phyloP scores from a whole-genome alignment of 139 green algal genomes.

The Desmodesmus armatus region DNA sequence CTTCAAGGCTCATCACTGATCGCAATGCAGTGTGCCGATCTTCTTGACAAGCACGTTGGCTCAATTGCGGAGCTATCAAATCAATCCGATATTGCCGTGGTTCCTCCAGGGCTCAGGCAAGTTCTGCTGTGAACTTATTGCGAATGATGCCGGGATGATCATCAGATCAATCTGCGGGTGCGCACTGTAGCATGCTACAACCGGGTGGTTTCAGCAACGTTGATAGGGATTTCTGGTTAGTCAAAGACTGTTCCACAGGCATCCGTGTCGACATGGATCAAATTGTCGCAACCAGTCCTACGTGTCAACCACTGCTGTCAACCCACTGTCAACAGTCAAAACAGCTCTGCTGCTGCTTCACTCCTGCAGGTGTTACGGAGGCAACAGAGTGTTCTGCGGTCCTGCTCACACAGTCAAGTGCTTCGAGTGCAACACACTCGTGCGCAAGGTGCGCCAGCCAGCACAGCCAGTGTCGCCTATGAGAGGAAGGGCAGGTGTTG shows the following conservation, averaged over 20 bases:
- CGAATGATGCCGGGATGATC: background rate
- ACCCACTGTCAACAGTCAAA: background rate
- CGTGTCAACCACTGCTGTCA: background rate
- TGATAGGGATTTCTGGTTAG: background rate
- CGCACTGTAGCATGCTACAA: too few relatives aligned
- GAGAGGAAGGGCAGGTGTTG: background rate
- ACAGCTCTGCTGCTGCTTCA: background rate
- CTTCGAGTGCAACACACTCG: constrained; percentile 95
- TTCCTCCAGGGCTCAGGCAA: background rate
- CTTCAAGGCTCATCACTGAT: too few relatives aligned
- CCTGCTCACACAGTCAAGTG: constrained; percentile 83
- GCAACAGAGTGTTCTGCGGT: constrained; percentile 13
- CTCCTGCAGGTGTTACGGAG: constrained; percentile 29
- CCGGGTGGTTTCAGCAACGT: background rate
- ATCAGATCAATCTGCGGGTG: too few relatives aligned
- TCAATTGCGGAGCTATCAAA: background rate
- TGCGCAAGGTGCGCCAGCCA: constrained; percentile 70
- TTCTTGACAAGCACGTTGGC: constrained; percentile 24
- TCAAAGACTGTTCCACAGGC: background rate
- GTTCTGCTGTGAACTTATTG: background rate
- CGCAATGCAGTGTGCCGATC: background rate
- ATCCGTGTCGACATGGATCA: background rate
- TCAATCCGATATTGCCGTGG: background rate
- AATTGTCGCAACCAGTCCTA: background rate
- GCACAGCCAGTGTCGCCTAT: background rate